Base-by-base conservation (phyloP, 2,329 filamentous ascomycete species). In the Saccharata proteae region DNA sequence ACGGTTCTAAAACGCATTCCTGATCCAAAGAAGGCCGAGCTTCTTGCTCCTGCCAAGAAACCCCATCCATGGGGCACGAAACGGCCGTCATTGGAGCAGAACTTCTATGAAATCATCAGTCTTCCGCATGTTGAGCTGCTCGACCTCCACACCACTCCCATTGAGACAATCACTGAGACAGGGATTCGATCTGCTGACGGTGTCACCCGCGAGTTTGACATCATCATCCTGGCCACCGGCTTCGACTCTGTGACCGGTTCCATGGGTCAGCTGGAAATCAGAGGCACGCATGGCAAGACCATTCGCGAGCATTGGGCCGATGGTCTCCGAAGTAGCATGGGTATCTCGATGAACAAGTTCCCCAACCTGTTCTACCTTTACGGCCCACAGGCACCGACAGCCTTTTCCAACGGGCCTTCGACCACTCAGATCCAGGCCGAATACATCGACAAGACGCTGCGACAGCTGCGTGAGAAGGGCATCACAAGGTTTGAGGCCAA, bases 41-140 rank as follows among this genome's bases (percentile, higher is more conserved):
- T 64, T 9, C 46, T 65, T n/a, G 61, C 60, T 6, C 62, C 62
- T 0, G 43, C 57, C 11, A 47, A 59, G 40, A 53, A 55, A 12
- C 58, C 57, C 0, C 60, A 65, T 37, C 50, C 58, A 0, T 65
- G 59, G 32, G 62, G 62, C 7, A 59, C 57, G 11, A 65, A 65
- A 47, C 46, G 62, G n/a, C 58, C 59, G 6, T 56, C 51, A 21
- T 48, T 65, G 2, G 61, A 65, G 41, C 60, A 64, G 33, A 53
- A 60, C 40, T 65, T 52, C 38, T 65, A 64, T 30, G 61, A 65
- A 40, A 47, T 58, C 39, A 44, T 64, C 9, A 55, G 64, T 39
- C 49, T 43, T 20, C 52, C 55, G 4, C 51, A 64, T 35, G 60
- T 62, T 29, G 47, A 51, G 14, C 51, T 64, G 11, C 45, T 64